These are phyloP conservation scores for Lolium multiflorum DNA, from an alignment of 176 grass and related monocot genomes.

Conservation along the genomic window DNA sequence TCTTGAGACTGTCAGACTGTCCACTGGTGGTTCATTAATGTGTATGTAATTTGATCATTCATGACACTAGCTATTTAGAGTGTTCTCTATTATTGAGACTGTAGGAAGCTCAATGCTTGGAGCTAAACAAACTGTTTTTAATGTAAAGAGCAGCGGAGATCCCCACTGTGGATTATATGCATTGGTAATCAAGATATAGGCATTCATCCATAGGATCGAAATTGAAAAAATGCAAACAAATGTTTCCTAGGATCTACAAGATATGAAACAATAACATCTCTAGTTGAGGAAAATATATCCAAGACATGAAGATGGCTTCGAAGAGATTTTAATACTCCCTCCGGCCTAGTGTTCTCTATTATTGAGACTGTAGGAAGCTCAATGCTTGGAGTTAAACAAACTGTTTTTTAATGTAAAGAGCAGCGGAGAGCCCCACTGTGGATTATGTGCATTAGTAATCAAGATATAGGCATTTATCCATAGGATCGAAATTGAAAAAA, in stretches of 20 bases:
- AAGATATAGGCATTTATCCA: background rate
- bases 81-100: background rate
- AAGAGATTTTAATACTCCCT: too few relatives aligned
- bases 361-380: background rate
- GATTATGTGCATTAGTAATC: background rate
- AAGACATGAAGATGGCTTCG: background rate
- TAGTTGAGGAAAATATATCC: background rate
- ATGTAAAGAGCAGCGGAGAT: background rate
- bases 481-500: background rate
- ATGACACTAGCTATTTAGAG: background rate
- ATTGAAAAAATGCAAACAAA: background rate
- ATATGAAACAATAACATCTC: background rate
- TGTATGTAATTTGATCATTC: conserved; percentile 21
- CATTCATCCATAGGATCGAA: background rate
- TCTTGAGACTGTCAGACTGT: background rate
- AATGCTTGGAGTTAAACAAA: background rate
- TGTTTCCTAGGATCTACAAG: background rate
- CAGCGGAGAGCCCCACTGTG: background rate
- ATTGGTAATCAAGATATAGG: background rate
- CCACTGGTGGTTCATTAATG: background rate
- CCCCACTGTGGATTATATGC: background rate
- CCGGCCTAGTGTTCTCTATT: background rate
- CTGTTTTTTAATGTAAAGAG: background rate
- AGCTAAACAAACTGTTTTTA: background rate
- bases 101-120: background rate